Conservation (phyloP, 2,329 filamentous ascomycete species). For the Venturia nashicola region DNA sequence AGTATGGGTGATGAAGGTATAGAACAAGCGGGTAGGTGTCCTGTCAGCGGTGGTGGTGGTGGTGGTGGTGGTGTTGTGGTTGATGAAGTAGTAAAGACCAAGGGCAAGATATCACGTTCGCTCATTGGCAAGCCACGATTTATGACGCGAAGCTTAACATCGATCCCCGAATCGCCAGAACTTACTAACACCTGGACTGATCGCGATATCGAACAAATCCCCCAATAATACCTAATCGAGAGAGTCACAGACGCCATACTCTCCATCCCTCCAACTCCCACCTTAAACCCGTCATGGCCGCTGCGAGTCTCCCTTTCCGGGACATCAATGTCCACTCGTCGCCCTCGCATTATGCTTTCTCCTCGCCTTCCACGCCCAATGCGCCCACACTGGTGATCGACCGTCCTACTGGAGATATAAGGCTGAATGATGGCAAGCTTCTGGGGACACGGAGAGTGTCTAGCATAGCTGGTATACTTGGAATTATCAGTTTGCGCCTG, state of each 20-base stretch:
- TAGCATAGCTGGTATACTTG: slow-evolving; percentile 88
- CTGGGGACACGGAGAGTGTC: slow-evolving; percentile 73
- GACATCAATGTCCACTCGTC: slow-evolving; percentile 97
- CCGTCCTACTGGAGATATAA: slow-evolving; percentile 79
- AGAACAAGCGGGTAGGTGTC: not conserved
- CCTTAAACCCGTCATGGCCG: slow-evolving; percentile 16
- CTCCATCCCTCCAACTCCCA: not conserved
- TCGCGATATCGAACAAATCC: not conserved
- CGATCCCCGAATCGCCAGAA: not conserved
- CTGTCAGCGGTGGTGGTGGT: not conserved
- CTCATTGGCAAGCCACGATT: not conserved
- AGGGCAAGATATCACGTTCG: not conserved
- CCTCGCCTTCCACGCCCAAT: slow-evolving; percentile 84
- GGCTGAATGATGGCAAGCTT: slow-evolving; percentile 68
- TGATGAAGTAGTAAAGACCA: not conserved
- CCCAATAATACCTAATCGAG: not conserved
- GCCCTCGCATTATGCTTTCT: slow-evolving; percentile 87
- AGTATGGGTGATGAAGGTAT: not conserved
- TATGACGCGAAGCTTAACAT: not conserved
- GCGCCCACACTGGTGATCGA: slow-evolving; percentile 82
- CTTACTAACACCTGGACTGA: not conserved
- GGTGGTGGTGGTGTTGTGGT: not conserved
- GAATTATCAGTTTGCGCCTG: slow-evolving; percentile 83
- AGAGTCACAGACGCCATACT: not conserved
- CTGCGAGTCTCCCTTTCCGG: slow-evolving; percentile 58